phyloP scores from a whole-genome alignment of 192 early-diverging fungal genomes.

The Coemansia sp. region DNA sequence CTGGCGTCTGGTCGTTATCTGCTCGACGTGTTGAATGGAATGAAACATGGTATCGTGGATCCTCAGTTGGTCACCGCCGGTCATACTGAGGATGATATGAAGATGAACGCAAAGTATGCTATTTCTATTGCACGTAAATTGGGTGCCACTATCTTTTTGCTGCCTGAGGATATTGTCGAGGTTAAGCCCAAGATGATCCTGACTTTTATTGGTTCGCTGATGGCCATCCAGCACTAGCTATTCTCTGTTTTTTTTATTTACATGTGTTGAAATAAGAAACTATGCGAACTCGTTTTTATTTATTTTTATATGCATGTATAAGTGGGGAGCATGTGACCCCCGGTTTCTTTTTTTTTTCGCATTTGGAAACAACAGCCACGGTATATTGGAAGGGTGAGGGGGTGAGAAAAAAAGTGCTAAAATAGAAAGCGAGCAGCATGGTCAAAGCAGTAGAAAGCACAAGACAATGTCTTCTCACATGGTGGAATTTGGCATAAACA shows the following conservation, averaged over 20 bases:
- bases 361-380: background rate
- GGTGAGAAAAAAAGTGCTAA: background rate
- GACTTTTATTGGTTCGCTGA: conserved; percentile 92
- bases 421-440: background rate
- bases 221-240: conserved; percentile 68
- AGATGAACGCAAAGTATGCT: conserved; percentile 93
- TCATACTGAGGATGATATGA: conserved; percentile 74
- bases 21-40: conserved; percentile 89
- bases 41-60: conserved; percentile 91
- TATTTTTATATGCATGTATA: too few relatives aligned
- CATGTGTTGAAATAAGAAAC: too few relatives aligned
- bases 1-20: conserved; percentile 83
- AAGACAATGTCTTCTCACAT: too few relatives aligned
- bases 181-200: conserved; percentile 96
- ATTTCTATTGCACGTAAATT: conserved; percentile 99
- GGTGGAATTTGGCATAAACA: background rate
- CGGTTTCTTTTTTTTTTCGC: background rate
- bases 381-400: background rate
- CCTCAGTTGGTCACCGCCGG: conserved; percentile 81
- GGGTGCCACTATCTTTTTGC: conserved; percentile 97
- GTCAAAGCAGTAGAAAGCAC: background rate
- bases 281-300: too few relatives aligned
- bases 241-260: conserved; percentile 1
- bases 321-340: too few relatives aligned
- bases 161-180: conserved; percentile 98